Base-by-base conservation (phyloP, 768 basidiomycete genomes). In the Boletus rubroflammeus region DNA sequence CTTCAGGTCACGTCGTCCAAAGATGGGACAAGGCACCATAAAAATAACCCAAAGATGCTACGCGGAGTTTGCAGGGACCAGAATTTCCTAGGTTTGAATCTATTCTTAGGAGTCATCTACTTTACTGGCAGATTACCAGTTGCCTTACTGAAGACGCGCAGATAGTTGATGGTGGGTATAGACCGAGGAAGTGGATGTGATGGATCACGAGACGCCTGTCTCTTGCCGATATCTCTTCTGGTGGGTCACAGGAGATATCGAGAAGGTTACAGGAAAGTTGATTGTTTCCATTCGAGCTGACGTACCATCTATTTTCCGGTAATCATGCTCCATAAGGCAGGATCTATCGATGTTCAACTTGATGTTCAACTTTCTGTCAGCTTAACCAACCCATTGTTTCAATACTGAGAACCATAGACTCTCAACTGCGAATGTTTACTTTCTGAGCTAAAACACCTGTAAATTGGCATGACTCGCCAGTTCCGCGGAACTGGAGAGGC, bases 131-230 rank as follows among this genome's bases (percentile, higher is more conserved):
- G 51, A 47, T 50, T 60, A 5, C 51, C 46, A 32, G 23, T 59
- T 57, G 39, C 59, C 58, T 61, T 59, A 60, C 57, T 45, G 21
- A 54, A 58, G 48, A 51, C 34, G 46, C 41, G 28, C 45, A 49
- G 50, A 51, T 15, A 42, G 39, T 46, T 47, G 41, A 50, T 47
- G 48, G 55, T 62, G 54, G 59, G 36, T 44, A 57, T 59, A 55
- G 53, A 63, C 68, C 66, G 63, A 67, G 63, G 65, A 62, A 51
- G 62, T 58, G 53, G 48, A 42, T 50, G 23, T 60, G 44, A 60
- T 55, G 32, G 26, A 59, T 52, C 11, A 52, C 25, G 38, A 50
- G 29, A 21, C 36, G 10, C 50, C 35, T 47, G 38, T 59, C 47
- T 50, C 44, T 43, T 38, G 44, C 32, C 42, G 35, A 50, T 47